Evolutionary conservation across 305 asterid species (phyloP), one percentile per base, ranked within the genome.

Genomic region (Rubia peregrina): DNA sequence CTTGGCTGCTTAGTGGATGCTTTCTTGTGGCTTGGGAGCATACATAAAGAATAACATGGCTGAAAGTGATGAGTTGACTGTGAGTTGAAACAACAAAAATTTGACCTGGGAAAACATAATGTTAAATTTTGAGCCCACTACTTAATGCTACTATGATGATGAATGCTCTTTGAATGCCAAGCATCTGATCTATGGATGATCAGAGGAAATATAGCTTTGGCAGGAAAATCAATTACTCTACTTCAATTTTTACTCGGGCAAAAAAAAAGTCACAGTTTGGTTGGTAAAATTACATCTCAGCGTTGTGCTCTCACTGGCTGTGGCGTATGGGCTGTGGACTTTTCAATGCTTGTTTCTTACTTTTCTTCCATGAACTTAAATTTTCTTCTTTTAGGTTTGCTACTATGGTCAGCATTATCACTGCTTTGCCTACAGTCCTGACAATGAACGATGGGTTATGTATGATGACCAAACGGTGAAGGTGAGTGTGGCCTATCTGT

Each of bases 401-500:
- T 71, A 71, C 78, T 91, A 91, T 56, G 98, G 99, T 71, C 97
- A 89, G 81, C 99, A 94, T 83, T 94, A 94, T 77, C 96, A 91
- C 77, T 94, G 97, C 78, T 91, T 94, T 82, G 95, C 97, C 65
- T 94, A 86, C 88, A 87, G 89, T 62, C 83, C 76, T 6, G 96
- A 88, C 66, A 90, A 79, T 73, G 96, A 82, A 43, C 85, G 79
- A 80, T 94, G 99, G 99, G 77, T 88, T 70, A 94, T 91, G 98
- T 91, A 91, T 70, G 99, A 94, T 70, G 99, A 94, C 89, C 82
- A 86, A 76, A 89, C 90, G 10, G 97, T 94, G 79, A 94, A 94
- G 98, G 99, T 91, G 81, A 68, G 55, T 36, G 19, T 74, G n/a
- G 21, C n/a, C 78, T 19, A 13, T 41, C 44, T 57, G 10, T 24